These are phyloP conservation scores for Naganishia albida DNA, from an alignment of 1,284 basidiomycete genomes.

Conservation along the genomic window DNA sequence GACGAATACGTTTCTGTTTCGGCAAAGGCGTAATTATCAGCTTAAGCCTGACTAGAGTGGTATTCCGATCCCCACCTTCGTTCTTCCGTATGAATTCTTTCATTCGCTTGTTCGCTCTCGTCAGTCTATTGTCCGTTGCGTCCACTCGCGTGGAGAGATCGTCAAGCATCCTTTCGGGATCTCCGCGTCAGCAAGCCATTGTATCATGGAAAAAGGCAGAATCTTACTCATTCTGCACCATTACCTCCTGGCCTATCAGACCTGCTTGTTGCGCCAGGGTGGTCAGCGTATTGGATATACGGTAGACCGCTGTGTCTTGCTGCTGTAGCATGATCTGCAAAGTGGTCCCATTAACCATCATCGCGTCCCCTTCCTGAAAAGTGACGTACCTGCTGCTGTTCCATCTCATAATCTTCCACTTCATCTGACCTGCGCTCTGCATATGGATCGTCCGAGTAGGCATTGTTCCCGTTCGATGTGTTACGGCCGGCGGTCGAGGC, in stretches of 20 bases:
- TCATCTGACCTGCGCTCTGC: constrained; percentile 12
- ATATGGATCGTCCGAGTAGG: constrained; percentile 14
- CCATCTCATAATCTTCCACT: constrained; percentile 25
- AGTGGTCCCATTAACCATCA: not conserved
- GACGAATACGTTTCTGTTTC: constrained; percentile 66
- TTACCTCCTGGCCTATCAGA: constrained; percentile 83
- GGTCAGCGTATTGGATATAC: constrained; percentile 77
- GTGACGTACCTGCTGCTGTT: constrained; percentile 27
- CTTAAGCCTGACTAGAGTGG: not conserved
- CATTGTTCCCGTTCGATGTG: not conserved
- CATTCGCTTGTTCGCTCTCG: constrained; percentile 69
- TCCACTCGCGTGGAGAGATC: constrained; percentile 78
- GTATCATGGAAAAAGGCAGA: not conserved
- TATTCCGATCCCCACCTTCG: constrained; percentile 61
- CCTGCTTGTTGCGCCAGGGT: constrained; percentile 83
- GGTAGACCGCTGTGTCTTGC: constrained; percentile 81
- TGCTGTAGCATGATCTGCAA: constrained; percentile 74
- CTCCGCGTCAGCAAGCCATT: not conserved
- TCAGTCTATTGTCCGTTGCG: constrained; percentile 68
- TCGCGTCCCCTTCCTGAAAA: not conserved
- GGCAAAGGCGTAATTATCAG: not conserved
- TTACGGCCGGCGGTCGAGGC: not conserved
- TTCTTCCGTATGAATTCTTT: constrained; percentile 77
- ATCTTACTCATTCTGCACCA: constrained; percentile 79
- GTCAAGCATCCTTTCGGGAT: constrained; percentile 67